Evolutionary conservation across 495 filamentous ascomycete genomes (phyloP).

Genomic region (Xylaria intraflava): DNA sequence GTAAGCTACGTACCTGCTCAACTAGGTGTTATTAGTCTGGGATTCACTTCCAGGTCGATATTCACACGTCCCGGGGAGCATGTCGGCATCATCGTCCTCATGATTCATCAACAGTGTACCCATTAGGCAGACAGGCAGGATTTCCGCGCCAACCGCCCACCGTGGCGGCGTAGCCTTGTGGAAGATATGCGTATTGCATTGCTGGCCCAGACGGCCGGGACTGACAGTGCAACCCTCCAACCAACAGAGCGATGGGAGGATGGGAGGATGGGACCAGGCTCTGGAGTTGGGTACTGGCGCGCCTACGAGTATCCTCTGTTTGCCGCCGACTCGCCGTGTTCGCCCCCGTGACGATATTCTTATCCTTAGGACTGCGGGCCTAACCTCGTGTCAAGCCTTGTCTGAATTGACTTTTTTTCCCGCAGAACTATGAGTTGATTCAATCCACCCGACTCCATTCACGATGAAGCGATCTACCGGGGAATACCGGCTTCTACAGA

Average conservation of each 20-base stretch:
- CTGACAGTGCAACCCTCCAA: constrained; percentile 1
- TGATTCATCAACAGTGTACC: no score
- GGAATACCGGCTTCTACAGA: background rate
- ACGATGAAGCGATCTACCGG: background rate
- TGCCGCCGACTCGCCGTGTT: background rate
- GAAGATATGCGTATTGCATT: constrained; percentile 1
- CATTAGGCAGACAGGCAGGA: background rate
- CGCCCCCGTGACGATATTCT: background rate
- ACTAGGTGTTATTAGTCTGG: no score
- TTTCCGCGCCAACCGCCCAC: constrained; percentile 9
- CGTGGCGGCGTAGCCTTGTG: background rate
- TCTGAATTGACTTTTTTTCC: background rate
- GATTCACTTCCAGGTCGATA: no score
- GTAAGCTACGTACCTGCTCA: no score
- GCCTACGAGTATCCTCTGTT: background rate
- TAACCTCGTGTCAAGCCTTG: no score
- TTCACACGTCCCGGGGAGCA: background rate
- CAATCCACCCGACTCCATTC: background rate
- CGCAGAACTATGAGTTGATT: background rate
- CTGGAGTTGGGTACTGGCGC: no score
- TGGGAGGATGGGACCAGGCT: no score
- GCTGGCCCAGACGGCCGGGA: constrained; percentile 10
- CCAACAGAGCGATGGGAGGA: no score
- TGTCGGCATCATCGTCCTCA: background rate
- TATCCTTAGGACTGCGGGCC: background rate